Evolutionary conservation across 2,329 filamentous ascomycete genomes (phyloP).

Genomic region (Aspergillus ochraceus): DNA sequence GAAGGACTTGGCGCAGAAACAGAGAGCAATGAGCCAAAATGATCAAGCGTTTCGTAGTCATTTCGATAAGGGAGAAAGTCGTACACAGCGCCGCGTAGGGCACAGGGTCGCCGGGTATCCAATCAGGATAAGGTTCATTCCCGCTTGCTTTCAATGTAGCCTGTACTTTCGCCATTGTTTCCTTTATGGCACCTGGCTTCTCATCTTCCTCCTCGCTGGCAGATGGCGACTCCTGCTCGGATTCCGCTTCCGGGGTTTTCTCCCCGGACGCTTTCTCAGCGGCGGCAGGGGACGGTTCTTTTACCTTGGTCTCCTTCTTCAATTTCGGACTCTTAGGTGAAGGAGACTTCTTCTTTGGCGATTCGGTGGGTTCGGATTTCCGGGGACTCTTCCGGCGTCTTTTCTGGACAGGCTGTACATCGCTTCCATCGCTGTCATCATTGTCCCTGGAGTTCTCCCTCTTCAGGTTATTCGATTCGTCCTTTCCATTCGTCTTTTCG

Average conservation of each 20-base stretch:
- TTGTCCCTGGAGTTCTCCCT: conserved; percentile 32
- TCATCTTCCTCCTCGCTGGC: conserved; percentile 60
- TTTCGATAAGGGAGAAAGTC: conserved; percentile 91
- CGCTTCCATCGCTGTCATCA: conserved; percentile 46
- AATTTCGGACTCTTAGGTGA: conserved; percentile 19
- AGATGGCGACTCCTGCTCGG: conserved; percentile 36
- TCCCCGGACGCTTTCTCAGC: conserved; percentile 48
- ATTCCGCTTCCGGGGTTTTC: conserved; percentile 38
- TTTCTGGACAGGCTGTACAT: conserved; percentile 63
- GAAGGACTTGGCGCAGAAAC: conserved; percentile 91
- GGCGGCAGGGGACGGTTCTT: conserved; percentile 23
- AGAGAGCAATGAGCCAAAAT: conserved; percentile 87
- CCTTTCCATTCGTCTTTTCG: conserved; percentile 3
- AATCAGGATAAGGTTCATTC: conserved; percentile 90
- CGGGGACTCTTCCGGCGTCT: conserved; percentile 38
- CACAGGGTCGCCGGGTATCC: conserved; percentile 83
- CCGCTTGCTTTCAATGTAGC: conserved; percentile 66
- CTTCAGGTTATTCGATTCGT: conserved; percentile 15
- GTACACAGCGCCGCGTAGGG: conserved; percentile 93
- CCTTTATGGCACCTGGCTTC: conserved; percentile 70
- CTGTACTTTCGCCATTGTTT: conserved; percentile 79
- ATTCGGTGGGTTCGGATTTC: conserved; percentile 25
- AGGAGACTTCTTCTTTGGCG: conserved; percentile 21
- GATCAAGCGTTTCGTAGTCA: conserved; percentile 86
- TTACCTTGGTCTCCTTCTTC: conserved; percentile 16